Conservation (phyloP, 2,329 filamentous ascomycete genomes). For the Xylaria multiplex region DNA sequence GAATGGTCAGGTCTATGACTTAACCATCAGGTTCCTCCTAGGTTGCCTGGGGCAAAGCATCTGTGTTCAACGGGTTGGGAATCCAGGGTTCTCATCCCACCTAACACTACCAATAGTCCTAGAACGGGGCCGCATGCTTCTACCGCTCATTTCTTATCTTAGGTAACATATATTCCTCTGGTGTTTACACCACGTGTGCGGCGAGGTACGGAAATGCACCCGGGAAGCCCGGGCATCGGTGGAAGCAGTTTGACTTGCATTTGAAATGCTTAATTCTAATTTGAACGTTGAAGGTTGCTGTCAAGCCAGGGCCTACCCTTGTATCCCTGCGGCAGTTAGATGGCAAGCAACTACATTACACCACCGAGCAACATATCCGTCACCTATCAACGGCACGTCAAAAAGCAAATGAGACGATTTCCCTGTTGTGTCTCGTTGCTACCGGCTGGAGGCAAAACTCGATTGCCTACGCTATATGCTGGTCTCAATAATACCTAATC, state of each 20-base stretch:
- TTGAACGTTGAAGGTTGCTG: slow-evolving; percentile 14
- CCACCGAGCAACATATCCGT: not conserved
- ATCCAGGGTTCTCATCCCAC: not conserved
- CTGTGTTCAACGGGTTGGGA: not conserved
- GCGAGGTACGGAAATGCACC: slow-evolving; percentile 9
- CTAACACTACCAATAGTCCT: too few relatives aligned
- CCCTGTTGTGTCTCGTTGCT: not conserved
- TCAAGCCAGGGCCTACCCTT: slow-evolving; percentile 26
- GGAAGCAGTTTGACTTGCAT: slow-evolving; percentile 25
- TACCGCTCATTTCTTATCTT: not conserved
- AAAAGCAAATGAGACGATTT: not conserved
- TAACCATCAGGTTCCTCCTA: not conserved
- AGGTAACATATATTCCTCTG: not conserved
- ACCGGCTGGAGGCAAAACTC: too few relatives aligned
- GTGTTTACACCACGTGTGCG: not conserved
- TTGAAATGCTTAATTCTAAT: slow-evolving; percentile 14
- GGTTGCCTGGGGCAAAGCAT: not conserved
- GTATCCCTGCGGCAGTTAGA: slow-evolving; percentile 14
- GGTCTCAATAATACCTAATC: too few relatives aligned
- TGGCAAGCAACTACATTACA: not conserved
- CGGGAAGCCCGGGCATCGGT: slow-evolving; percentile 11
- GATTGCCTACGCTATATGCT: not conserved
- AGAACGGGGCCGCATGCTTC: not conserved
- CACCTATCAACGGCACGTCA: not conserved
- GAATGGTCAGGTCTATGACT: not conserved